Evolutionary conservation across 768 basidiomycete genomes (phyloP), one percentile per base, ranked within the genome.

Genomic region (Lactarius psammicola): DNA sequence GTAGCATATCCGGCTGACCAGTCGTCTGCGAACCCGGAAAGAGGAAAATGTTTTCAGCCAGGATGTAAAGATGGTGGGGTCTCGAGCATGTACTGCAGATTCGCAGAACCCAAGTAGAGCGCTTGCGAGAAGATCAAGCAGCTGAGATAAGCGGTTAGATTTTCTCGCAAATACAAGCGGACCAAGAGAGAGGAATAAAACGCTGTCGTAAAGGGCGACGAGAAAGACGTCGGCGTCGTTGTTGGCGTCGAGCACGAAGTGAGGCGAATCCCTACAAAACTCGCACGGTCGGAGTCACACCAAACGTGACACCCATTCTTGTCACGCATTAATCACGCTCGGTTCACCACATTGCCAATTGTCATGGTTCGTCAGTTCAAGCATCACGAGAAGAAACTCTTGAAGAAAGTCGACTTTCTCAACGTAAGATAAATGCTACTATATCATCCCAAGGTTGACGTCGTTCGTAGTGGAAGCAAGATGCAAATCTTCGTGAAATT

Each of bases 361-460:
- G 51, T 69, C 54, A 90, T 91, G 89, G 94, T 97, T 81, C 84
- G 95, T 69, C 89, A 96, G 78, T 85, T 98, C 76, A 98, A 96
- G 80, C 85, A 92, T 75, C 97, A 99, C 78, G 96, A 99, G 77
- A 88, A 95, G 76, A 95, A 90, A 73, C 84, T 97, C 38, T 85
- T 95, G 75, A 95, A 92, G 76, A 95, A 97, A 79, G 95, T 98
- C 72, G 97, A 98, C 78, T 97, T 99, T 76, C 83, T 98, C 66
- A 92, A 90, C 74, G 95, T 94, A 74, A 64, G 64, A 56, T 46
- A 28, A 30, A 36, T 46, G 7, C 49, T 56, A 33, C 64, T 56
- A 55, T 56, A 20, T n/a, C 33, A 42, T 57, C 54, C 18, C 59
- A 36, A 11, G 61, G 60, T 56, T 57, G 33, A 55, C n/a, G 49